Conservation (phyloP, 371 early-diverging fungal genomes). For the Mucor ambiguus region DNA sequence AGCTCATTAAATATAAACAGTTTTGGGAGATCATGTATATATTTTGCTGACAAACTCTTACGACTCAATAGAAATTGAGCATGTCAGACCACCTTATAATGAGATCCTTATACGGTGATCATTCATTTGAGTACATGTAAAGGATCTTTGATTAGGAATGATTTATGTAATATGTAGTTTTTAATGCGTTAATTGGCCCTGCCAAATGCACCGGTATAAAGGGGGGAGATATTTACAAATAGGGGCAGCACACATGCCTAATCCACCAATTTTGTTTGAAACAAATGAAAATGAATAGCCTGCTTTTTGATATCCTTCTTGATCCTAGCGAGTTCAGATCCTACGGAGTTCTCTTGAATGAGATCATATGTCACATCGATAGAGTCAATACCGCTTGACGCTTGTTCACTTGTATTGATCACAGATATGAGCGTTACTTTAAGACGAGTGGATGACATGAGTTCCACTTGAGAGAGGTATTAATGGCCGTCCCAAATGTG, state of each 20-base stretch:
- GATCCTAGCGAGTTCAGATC: background rate
- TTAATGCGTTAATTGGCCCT: background rate
- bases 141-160: too few relatives aligned
- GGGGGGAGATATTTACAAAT: background rate
- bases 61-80: background rate
- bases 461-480: background rate
- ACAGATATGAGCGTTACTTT: slow-evolving; percentile 13
- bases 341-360: background rate
- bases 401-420: background rate
- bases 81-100: too few relatives aligned
- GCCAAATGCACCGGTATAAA: background rate
- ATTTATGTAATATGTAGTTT: background rate
- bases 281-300: slow-evolving; percentile 1
- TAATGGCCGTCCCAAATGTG: background rate
- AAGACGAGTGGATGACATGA: background rate
- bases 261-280: background rate
- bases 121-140: background rate
- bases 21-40: background rate
- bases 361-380: background rate
- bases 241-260: background rate
- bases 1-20: background rate
- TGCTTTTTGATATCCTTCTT: background rate
- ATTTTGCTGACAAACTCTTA: background rate
- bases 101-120: too few relatives aligned
- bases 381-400: background rate